Evolutionary conservation across 495 filamentous ascomycete species (phyloP).

Genomic region (Bathelium albidoporum): DNA sequence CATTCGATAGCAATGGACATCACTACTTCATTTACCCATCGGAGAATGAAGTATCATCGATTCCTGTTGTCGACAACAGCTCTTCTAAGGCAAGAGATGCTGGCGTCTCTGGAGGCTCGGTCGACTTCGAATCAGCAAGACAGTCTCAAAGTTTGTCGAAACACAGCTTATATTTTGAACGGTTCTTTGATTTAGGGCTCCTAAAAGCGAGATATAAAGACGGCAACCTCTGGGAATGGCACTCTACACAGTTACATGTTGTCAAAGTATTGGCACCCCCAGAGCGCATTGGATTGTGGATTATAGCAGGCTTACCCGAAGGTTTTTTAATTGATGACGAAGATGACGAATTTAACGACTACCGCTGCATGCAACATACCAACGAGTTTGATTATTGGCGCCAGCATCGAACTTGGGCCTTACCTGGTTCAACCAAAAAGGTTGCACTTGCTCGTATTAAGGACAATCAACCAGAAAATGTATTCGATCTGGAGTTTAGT

Average conservation of each 20-base stretch:
- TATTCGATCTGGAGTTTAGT: not conserved
- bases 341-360: not conserved
- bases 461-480: not conserved
- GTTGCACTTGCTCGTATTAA: not conserved
- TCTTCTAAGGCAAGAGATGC: not conserved
- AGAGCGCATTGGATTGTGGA: not conserved
- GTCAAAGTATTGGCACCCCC: not conserved
- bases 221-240: not conserved
- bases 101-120: not conserved
- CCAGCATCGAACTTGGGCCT: not conserved
- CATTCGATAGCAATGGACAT: not conserved
- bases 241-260: not conserved
- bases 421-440: not conserved
- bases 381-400: not conserved
- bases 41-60: not conserved
- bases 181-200: not conserved
- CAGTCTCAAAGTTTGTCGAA: not conserved
- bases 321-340: not conserved
- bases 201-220: not conserved
- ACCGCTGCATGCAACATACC: not conserved
- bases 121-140: not conserved
- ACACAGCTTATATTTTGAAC: not conserved
- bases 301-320: not conserved
- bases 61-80: not conserved
- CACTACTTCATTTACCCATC: not conserved